These are phyloP conservation scores for Rhododendron ovatum DNA, from an alignment of 148 eudicot species.

Conservation along the genomic window DNA sequence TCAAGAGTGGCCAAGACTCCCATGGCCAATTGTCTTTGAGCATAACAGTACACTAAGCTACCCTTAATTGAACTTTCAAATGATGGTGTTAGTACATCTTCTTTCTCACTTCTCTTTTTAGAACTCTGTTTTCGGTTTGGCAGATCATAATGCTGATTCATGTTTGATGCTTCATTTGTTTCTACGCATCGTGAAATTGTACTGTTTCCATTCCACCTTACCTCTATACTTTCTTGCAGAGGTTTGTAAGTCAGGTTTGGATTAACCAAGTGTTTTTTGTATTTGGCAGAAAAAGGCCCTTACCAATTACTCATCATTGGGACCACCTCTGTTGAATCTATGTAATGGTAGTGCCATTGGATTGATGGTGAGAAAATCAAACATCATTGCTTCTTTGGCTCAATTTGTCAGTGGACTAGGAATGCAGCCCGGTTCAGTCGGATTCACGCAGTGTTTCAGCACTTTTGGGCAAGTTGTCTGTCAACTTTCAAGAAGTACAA, in stretches of 20 bases:
- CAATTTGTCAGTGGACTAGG: constrained; percentile 52
- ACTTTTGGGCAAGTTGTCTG: constrained; percentile 76
- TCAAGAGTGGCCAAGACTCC: neutral
- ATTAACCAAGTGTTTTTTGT: constrained; percentile 1
- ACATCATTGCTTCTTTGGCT: constrained; percentile 59
- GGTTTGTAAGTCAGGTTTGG: neutral
- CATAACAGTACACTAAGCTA: neutral
- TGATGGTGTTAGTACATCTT: neutral
- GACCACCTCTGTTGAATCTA: constrained; percentile 71
- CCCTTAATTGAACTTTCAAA: neutral
- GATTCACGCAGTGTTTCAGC: constrained; percentile 48
- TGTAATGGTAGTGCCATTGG: constrained; percentile 64
- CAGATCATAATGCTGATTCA: constrained; percentile 2
- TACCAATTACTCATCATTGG: constrained; percentile 54
- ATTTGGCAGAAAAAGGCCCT: constrained; percentile 48
- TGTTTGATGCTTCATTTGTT: neutral
- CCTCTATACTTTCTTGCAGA: neutral
- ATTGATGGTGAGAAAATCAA: constrained; percentile 46
- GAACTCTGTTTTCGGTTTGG: neutral
- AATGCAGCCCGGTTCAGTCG: constrained; percentile 28
- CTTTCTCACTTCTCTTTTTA: neutral
- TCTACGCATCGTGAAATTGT: neutral
- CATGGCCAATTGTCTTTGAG: neutral
- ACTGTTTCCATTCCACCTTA: neutral
- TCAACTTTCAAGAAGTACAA: constrained; percentile 55